phyloP scores from a whole-genome alignment of 1,284 basidiomycete species.

The Schizopora paradoxa region DNA sequence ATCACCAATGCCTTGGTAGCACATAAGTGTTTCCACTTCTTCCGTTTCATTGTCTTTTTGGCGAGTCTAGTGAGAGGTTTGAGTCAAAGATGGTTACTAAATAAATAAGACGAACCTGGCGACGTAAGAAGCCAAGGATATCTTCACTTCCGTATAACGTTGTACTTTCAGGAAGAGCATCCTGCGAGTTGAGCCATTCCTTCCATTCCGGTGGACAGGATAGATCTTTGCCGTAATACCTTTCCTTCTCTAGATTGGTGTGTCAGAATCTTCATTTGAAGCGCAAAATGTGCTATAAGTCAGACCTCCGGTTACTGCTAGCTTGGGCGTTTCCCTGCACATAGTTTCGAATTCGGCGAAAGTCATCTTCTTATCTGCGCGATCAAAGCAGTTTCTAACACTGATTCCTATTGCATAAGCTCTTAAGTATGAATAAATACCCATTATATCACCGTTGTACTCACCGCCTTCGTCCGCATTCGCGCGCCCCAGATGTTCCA shows the following conservation, averaged over 20 bases:
- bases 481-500: conserved; percentile 49
- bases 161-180: conserved; percentile 44
- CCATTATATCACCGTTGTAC: conserved; percentile 27
- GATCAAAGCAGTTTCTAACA: conserved; percentile 28
- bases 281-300: not conserved
- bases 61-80: conserved; percentile 3
- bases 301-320: conserved; percentile 20
- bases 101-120: conserved; percentile 31
- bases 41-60: conserved; percentile 32
- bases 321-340: conserved; percentile 18
- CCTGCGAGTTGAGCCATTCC: conserved; percentile 44
- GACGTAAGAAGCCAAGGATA: conserved; percentile 47
- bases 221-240: conserved; percentile 70
- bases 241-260: conserved; percentile 41
- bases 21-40: conserved; percentile 69
- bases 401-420: conserved; percentile 22
- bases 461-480: conserved; percentile 26
- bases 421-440: conserved; percentile 31
- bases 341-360: conserved; percentile 25
- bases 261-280: conserved; percentile 2
- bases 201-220: conserved; percentile 60
- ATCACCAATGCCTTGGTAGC: conserved; percentile 70
- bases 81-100: not conserved
- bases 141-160: conserved; percentile 48
- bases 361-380: conserved; percentile 25